Percentiles rank a stretch among this genome's conserved stretches.
These are phyloP conservation scores for Diaporthe citriasiana DNA, from an alignment of 2,329 filamentous ascomycete genomes.

Conservation along the genomic window DNA sequence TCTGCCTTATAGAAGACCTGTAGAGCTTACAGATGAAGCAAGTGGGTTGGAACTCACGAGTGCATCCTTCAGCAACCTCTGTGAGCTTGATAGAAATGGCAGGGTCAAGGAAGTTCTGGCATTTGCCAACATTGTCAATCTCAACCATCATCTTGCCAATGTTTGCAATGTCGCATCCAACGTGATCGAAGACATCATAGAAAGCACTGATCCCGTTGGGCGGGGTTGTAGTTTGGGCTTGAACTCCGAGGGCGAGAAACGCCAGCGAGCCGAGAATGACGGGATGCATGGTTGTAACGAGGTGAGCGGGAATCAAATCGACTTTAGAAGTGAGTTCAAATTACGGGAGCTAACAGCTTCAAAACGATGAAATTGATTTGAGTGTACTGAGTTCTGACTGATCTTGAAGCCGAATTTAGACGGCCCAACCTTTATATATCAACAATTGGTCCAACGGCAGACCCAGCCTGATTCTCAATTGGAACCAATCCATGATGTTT, in stretches of 20 bases:
- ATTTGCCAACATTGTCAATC: background rate
- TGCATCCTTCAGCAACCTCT: background rate
- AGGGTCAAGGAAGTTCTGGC: background rate
- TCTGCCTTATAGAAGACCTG: background rate
- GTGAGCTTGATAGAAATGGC: background rate
- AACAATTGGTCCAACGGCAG: too few relatives aligned
- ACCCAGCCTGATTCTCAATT: background rate
- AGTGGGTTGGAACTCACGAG: background rate
- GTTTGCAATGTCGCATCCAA: background rate
- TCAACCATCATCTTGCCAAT: background rate
- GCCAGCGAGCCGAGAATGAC: too few relatives aligned
- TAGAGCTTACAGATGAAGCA: background rate
- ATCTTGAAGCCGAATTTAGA: too few relatives aligned
- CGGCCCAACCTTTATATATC: too few relatives aligned
- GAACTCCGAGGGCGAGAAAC: too few relatives aligned
- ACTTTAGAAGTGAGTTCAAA: too few relatives aligned
- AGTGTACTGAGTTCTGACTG: too few relatives aligned
- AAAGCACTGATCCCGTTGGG: background rate
- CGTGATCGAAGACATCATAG: background rate
- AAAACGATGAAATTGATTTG: too few relatives aligned
- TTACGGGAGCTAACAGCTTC: too few relatives aligned
- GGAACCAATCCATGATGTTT: background rate
- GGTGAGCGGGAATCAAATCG: too few relatives aligned
- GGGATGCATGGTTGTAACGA: too few relatives aligned
- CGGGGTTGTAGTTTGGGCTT: background rate